Evolutionary conservation across 805 yeast species (phyloP), one percentile per base, ranked within the genome.

Genomic region (Kodamaea hsintzibuensis): DNA sequence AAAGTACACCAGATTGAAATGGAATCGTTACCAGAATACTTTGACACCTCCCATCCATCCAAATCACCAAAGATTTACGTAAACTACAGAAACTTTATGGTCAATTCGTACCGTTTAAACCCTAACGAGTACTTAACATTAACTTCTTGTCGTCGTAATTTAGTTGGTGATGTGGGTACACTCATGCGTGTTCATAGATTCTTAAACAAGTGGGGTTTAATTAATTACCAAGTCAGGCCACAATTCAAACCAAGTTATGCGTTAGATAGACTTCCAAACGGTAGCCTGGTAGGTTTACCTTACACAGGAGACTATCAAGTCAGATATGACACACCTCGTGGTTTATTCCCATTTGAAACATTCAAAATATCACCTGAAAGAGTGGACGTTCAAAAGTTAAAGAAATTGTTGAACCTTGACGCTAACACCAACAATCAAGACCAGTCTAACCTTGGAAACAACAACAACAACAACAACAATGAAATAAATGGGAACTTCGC

Each of bases 81-180:
- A 55, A 87, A 85, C 67, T 89, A 91, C 65, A 82, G 98, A 64
- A 90, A 91, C 65, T 92, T 92, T 68, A 87, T 92, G 88, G 77
- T 92, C 42, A 90, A 91, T 70, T 83, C 96, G 10, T 92, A 91
- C 67, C 76, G 98, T 59, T 72, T 92, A 59, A 90, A 92, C 60
- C 97, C 97, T 18, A 87, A 87, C 62, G 97, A 92, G 68, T 91
- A 89, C 64, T 74, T 92, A 42, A 89, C 97, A 0, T 84, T 90
- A 55, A 92, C 98, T 0, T 96, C 97, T 0, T 88, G 91, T 53
- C 84, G 98, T 67, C 84, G 98, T 62, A 90, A 90, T 61, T 78
- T 92, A 54, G 91, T 90, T 12, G 96, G 97, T 53, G 98, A 92
- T 73, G 96, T 91, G 6, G 93, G 96, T 1, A 83, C 97, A 0